Percentiles rank a stretch among this genome's conserved stretches.
Evolutionary conservation across 140 eudicot genomes (phyloP).

Genomic region (Oenanthe javanica): DNA sequence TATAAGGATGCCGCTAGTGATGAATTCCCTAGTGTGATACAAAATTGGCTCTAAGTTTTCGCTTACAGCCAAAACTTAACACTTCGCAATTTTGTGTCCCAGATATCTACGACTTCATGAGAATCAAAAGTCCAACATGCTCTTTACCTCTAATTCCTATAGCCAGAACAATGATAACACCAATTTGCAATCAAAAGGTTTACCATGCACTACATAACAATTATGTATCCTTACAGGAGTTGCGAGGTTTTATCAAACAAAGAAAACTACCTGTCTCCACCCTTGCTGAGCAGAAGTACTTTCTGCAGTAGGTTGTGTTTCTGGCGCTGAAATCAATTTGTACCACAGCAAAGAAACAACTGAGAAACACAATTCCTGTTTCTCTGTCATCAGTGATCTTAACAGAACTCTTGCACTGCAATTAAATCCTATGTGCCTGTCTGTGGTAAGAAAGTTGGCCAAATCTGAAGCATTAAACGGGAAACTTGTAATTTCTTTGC

Average conservation of each 20-base stretch:
- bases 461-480: constrained; percentile 85
- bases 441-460: constrained; percentile 88
- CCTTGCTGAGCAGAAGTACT: constrained; percentile 99
- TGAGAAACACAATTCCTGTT: constrained; percentile 85
- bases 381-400: constrained; percentile 67
- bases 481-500: constrained; percentile 50
- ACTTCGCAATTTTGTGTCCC: background rate
- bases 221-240: background rate
- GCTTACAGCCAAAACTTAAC: background rate
- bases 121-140: background rate
- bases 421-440: constrained; percentile 75
- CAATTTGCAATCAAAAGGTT: background rate
- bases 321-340: constrained; percentile 87
- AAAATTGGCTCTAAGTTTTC: background rate
- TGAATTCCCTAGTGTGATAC: background rate
- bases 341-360: constrained; percentile 97
- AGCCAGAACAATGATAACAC: background rate
- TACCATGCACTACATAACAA: background rate
- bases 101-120: background rate
- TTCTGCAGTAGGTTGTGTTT: constrained; percentile 78
- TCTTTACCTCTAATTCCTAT: background rate
- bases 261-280: constrained; percentile 84
- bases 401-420: constrained; percentile 62
- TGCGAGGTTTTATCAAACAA: background rate
- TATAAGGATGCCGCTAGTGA: background rate